Percentiles rank a stretch among this genome's conserved stretches.
phyloP scores from a whole-genome alignment of 2,329 filamentous ascomycete species.

The Aspergillus sp. region DNA sequence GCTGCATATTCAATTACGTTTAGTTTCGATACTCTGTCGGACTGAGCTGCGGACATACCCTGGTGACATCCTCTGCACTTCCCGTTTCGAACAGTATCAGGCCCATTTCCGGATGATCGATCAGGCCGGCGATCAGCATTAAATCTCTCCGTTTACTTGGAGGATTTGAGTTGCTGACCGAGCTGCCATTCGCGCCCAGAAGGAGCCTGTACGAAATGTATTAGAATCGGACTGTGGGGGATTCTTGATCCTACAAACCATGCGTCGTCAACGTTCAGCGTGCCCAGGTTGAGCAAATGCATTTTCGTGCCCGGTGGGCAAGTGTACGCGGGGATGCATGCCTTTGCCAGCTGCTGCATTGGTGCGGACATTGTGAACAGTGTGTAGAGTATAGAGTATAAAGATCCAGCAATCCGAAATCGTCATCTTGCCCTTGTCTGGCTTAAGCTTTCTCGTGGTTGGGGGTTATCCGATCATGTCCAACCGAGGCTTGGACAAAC shows the following conservation, averaged over 20 bases:
- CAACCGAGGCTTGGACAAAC: background rate
- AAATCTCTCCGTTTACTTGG: slow-evolving; percentile 49
- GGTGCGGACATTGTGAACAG: background rate
- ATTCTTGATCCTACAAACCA: slow-evolving; percentile 34
- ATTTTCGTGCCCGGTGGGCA: slow-evolving; percentile 54
- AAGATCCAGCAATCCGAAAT: background rate
- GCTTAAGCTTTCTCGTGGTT: background rate
- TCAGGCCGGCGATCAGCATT: slow-evolving; percentile 48
- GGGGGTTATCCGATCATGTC: background rate
- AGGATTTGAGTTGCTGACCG: slow-evolving; percentile 42
- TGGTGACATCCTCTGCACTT: slow-evolving; percentile 48
- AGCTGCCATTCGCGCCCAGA: slow-evolving; percentile 46
- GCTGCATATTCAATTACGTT: slow-evolving; percentile 18
- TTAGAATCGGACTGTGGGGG: background rate
- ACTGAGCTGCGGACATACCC: slow-evolving; percentile 29
- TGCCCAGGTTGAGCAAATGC: slow-evolving; percentile 52
- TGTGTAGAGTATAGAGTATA: background rate
- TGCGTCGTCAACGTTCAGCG: slow-evolving; percentile 53
- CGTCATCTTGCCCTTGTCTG: background rate
- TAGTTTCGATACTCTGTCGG: background rate
- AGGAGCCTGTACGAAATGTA: slow-evolving; percentile 35
- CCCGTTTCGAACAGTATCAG: slow-evolving; percentile 54
- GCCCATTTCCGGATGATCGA: slow-evolving; percentile 51
- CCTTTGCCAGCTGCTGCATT: slow-evolving; percentile 11
- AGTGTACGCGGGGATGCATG: background rate